These are phyloP conservation scores for thale cress (Arabidopsis thaliana) DNA, from an alignment of 345 rosid species.

Conservation along the genomic window TAIR10.1 NC_003071.7:14209001-14209500, in stretches of 20 bases:
- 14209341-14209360: conserved; percentile 9
- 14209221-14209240: conserved; percentile 82
- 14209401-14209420: conserved; percentile 7
- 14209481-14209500: not conserved
- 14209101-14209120: conserved; percentile 12
- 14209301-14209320: not conserved
- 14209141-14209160: not conserved
- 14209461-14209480: conserved; percentile 10
- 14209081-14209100: conserved; percentile 5
- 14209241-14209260: conserved; percentile 17
- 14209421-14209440: not conserved
- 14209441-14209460: conserved; percentile 17
- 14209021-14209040: conserved; percentile 39
- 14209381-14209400: not conserved
- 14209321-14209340: not conserved
- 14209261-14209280: conserved; percentile 30
- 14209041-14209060: not conserved
- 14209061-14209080: conserved; percentile 11
- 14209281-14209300: conserved; percentile 9
- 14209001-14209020: not conserved
- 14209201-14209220: conserved; percentile 59
- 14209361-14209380: conserved; percentile 2
- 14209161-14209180: not conserved
- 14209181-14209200: conserved; percentile 47
- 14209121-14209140: conserved; percentile 28